phyloP scores from a whole-genome alignment of 345 rosid species.

The Populus simonii region DNA sequence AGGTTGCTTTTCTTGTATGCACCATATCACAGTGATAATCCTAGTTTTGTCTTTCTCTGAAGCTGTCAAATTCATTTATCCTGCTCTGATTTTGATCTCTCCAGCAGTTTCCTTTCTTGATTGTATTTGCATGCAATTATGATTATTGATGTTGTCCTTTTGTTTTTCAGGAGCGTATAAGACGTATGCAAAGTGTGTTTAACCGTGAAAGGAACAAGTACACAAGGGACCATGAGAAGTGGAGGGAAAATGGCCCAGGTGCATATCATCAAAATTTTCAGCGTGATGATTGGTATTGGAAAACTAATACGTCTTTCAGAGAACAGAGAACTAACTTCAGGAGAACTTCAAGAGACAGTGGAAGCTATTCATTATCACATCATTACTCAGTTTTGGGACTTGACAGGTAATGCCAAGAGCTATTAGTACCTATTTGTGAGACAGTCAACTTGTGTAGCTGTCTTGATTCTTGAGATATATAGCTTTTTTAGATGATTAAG shows the following conservation, averaged over 20 bases:
- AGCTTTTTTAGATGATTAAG: background rate
- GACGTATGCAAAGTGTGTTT: constrained; percentile 96
- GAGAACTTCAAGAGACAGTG: constrained; percentile 54
- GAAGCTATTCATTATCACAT: constrained; percentile 69
- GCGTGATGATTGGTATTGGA: constrained; percentile 99
- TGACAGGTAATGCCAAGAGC: constrained; percentile 52
- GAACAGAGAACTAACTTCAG: constrained; percentile 57
- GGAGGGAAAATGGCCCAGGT: constrained; percentile 67
- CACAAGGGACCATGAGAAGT: constrained; percentile 67
- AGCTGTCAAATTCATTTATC: background rate
- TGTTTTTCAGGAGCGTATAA: constrained; percentile 77
- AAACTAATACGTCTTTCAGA: constrained; percentile 60
- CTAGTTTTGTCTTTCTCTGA: background rate
- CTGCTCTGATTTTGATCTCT: background rate
- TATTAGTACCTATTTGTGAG: too few species aligned
- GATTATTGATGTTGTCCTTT: background rate
- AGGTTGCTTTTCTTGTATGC: background rate
- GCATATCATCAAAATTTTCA: constrained; percentile 83
- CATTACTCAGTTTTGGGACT: constrained; percentile 92
- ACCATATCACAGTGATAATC: too few species aligned
- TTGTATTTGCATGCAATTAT: background rate
- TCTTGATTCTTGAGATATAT: background rate
- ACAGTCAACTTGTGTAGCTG: background rate
- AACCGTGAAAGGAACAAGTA: constrained; percentile 82
- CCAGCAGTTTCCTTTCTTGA: background rate